Evolutionary conservation across 2,329 filamentous ascomycete species (phyloP), one percentile per base, ranked within the genome.

Genomic region (Aspergillus awamori): DNA sequence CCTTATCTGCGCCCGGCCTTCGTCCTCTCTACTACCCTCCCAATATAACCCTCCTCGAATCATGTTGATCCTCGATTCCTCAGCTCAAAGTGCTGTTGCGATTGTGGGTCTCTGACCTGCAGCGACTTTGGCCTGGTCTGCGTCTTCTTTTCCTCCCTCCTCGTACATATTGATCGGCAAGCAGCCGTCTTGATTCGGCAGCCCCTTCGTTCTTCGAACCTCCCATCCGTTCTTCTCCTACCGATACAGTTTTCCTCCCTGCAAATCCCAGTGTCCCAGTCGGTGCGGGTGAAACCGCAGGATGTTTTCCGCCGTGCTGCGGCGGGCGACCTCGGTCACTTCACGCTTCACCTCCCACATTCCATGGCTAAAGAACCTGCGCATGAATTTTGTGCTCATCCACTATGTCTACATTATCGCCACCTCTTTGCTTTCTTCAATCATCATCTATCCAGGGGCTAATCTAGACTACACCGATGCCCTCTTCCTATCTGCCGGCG

Each of bases 401-500:
- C 80, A 82, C 58, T 81, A 98, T 74, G 83, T 89, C 60, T 97
- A 92, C 80, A 89, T 99, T 65, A 84, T 97, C 59, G 81, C 85
- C 62, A 86, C 91, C 76, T 83, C 86, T 4, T 81, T 99, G 1
- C 55, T 93, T 51, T 88, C 87, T 15, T 97, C 93, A 0, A 80
- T 97, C 65, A 82, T 96, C 54, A 76, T 99, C 17, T 97, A 87
- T 69, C 85, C 84, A 17, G 81, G 80, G 4, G 85, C 86, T 26
- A 79, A 86, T 15, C 75, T 97, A 61, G 64, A 76, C 2, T 99
- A 96, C 71, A 91, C 95, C 68, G 93, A 99, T 81, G 89, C 93
- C 2, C 84, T 99, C 15, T 92, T 96, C 82, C 92, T 97, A 69
- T 86, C 90, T n/a, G 88, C 87, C 57, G 94, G 95, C 54, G 83